These are phyloP conservation scores for Backusella morwellensis DNA, from an alignment of 192 early-diverging fungal genomes.

Conservation along the genomic window DNA sequence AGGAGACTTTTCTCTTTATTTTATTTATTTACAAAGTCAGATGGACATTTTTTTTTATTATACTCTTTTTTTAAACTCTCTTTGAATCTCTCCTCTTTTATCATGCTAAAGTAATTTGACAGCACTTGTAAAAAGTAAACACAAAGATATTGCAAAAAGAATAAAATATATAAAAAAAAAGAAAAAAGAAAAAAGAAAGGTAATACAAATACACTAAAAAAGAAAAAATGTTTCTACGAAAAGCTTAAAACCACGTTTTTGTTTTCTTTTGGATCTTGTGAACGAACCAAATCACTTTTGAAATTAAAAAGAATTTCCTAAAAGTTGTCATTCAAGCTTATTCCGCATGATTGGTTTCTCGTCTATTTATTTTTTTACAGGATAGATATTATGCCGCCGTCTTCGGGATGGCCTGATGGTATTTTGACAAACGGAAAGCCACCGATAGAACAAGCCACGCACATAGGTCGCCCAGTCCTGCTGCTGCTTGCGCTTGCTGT, in stretches of 20 bases:
- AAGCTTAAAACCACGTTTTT: background rate
- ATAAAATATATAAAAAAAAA: background rate
- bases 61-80: background rate
- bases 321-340: background rate
- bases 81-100: background rate
- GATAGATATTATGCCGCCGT: background rate
- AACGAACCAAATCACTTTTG: slow-evolving; percentile 3
- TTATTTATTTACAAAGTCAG: no score
- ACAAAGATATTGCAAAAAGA: no score
- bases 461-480: background rate
- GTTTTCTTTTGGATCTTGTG: background rate
- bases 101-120: background rate
- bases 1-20: no score
- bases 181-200: background rate
- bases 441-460: background rate
- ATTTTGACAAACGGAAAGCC: background rate
- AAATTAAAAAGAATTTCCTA: background rate
- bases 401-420: background rate
- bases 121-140: no score
- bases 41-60: background rate
- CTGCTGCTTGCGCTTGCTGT: background rate
- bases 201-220: background rate
- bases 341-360: background rate
- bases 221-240: background rate
- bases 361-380: background rate